These are phyloP conservation scores for Hygrocybe punicea DNA, from an alignment of 768 basidiomycete species.

Conservation along the genomic window DNA sequence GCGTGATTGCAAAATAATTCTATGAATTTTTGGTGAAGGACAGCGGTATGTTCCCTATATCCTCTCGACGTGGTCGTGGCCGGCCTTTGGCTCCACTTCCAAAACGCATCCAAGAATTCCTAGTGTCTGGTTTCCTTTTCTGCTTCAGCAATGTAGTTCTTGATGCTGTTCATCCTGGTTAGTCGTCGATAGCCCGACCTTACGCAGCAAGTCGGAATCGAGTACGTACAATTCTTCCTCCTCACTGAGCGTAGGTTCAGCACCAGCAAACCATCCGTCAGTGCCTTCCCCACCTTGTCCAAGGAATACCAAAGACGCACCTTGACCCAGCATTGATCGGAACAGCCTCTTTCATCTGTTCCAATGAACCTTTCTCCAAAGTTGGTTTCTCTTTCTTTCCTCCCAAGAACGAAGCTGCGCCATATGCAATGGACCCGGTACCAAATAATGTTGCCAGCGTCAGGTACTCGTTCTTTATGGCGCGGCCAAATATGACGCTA, in stretches of 20 bases:
- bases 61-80: too few relatives aligned
- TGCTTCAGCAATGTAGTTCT: constrained; percentile 75
- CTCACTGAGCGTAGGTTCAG: constrained; percentile 47
- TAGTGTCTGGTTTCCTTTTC: constrained; percentile 57
- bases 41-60: neutral
- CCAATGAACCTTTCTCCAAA: constrained; percentile 42
- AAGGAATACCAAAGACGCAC: constrained; percentile 43
- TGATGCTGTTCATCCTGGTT: constrained; percentile 63
- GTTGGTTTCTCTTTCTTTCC: constrained; percentile 48
- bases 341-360: constrained; percentile 61
- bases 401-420: constrained; percentile 45
- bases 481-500: constrained; percentile 76
- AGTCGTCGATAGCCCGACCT: constrained; percentile 38
- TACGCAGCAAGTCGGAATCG: constrained; percentile 8
- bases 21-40: neutral
- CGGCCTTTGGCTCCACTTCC: neutral
- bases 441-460: constrained; percentile 62
- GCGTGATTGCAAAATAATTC: neutral
- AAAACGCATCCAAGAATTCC: neutral
- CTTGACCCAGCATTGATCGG: constrained; percentile 64
- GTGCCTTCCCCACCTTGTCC: too few relatives aligned
- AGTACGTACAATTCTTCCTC: constrained; percentile 78
- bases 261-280: neutral
- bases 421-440: constrained; percentile 52
- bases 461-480: constrained; percentile 78